phyloP scores from a whole-genome alignment of 257 asterid genomes.

The Solanum bulbocastanum region DNA sequence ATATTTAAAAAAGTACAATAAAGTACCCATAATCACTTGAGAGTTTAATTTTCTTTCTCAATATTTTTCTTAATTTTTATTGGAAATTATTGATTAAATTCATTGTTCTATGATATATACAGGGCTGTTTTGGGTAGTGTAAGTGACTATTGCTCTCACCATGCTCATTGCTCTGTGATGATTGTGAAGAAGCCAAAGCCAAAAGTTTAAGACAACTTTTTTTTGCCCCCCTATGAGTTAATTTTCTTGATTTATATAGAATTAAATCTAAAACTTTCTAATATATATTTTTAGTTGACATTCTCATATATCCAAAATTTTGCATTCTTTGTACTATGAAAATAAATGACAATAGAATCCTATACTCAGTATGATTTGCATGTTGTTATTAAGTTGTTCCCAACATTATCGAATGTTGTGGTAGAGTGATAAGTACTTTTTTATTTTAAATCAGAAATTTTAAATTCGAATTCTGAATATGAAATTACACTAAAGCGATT shows the following conservation, averaged over 20 bases:
- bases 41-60: neutral
- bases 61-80: neutral
- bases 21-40: neutral
- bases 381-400: neutral
- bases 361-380: neutral
- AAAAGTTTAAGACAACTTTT: neutral
- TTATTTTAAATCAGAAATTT: neutral
- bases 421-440: neutral
- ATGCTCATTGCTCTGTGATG: conserved; percentile 44
- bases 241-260: neutral
- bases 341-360: neutral
- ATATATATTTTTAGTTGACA: neutral
- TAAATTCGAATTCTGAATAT: neutral
- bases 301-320: neutral
- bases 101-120: neutral
- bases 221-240: neutral
- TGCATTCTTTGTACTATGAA: neutral
- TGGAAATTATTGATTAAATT: neutral
- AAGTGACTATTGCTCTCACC: conserved; percentile 50
- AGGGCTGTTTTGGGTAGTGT: conserved; percentile 48
- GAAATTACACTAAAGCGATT: neutral
- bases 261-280: neutral
- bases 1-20: neutral
- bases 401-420: neutral
- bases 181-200: conserved; percentile 41